These are phyloP conservation scores for Parathielavia hyrcaniae DNA, from an alignment of 495 filamentous ascomycete species.

Conservation along the genomic window DNA sequence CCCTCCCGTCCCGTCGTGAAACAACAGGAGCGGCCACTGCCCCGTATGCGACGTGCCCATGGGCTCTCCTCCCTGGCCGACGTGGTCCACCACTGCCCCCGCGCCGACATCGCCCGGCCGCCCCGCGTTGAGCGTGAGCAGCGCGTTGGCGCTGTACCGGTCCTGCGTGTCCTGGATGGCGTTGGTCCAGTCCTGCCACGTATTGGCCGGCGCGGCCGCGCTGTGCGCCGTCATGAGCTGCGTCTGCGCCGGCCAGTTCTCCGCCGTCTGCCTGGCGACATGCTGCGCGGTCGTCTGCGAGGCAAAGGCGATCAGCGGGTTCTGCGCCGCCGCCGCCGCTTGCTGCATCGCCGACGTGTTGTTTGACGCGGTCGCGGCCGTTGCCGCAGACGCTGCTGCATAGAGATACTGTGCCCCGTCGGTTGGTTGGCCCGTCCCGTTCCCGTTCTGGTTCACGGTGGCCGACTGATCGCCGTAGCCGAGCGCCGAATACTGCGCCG, in stretches of 20 bases:
- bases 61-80: conserved; percentile 18
- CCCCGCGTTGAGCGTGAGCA: conserved; percentile 37
- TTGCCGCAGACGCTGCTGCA: conserved; percentile 14
- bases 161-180: conserved; percentile 44
- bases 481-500: conserved; percentile 24
- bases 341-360: conserved; percentile 12
- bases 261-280: conserved; percentile 24
- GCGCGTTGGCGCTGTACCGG: conserved; percentile 39
- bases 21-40: conserved; percentile 32
- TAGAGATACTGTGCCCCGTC: conserved; percentile 24
- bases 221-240: conserved; percentile 18
- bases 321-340: conserved; percentile 14
- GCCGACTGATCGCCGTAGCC: conserved; percentile 17
- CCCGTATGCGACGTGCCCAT: conserved; percentile 17
- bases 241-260: conserved; percentile 29
- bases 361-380: conserved; percentile 13
- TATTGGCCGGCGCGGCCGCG: conserved; percentile 23
- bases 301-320: conserved; percentile 33
- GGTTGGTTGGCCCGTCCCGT: conserved; percentile 20
- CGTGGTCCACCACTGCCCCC: conserved; percentile 14
- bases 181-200: conserved; percentile 46
- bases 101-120: conserved; percentile 22
- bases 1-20: conserved; percentile 22
- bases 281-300: conserved; percentile 36
- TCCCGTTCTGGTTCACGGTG: conserved; percentile 28